A percentile compares a stretch with the other conserved stretches of the same genome.
These are phyloP conservation scores for Candida sanyaensis DNA, from an alignment of 1,139 yeast genomes.

Conservation along the genomic window DNA sequence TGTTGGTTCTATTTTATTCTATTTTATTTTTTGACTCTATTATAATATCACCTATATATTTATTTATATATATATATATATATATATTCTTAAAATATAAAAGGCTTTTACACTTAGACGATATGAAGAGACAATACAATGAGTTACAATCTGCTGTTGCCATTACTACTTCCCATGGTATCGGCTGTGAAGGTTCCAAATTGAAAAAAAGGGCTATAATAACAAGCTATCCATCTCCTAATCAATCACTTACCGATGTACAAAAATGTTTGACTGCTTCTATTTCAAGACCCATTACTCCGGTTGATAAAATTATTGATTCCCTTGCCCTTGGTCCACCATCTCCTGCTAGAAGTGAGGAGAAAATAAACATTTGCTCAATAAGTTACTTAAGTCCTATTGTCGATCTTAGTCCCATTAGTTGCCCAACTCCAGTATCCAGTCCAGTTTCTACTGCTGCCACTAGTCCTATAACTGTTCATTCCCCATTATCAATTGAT, in stretches of 20 bases:
- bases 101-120: background rate
- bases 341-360: conserved; percentile 1
- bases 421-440: background rate
- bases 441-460: background rate
- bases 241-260: background rate
- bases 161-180: background rate
- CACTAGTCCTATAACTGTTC: background rate
- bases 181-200: background rate
- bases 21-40: background rate
- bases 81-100: background rate
- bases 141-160: background rate
- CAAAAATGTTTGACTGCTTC: background rate
- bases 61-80: too few species aligned
- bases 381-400: background rate
- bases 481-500: background rate
- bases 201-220: background rate
- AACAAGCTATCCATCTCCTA: conserved; percentile 3
- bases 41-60: too few species aligned
- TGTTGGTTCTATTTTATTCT: background rate
- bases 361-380: background rate
- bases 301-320: conserved; percentile 2
- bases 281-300: conserved; percentile 2
- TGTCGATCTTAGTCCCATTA: background rate
- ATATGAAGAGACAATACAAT: conserved; percentile 2
- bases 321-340: background rate